phyloP scores from a whole-genome alignment of 2,329 filamentous ascomycete species.

The Penicillium sp. region DNA sequence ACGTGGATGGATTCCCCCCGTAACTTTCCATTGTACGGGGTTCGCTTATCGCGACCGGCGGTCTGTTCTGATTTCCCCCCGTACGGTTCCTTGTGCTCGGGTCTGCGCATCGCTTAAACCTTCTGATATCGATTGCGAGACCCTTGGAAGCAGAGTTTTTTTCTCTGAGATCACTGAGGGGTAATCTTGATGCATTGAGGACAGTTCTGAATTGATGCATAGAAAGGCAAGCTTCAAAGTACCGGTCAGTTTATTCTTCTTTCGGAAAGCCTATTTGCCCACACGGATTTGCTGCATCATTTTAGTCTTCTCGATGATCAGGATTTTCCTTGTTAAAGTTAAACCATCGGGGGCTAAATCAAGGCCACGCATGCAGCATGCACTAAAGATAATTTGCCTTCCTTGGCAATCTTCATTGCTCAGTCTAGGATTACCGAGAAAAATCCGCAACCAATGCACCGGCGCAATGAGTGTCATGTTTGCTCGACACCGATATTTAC shows the following conservation, averaged over 20 bases:
- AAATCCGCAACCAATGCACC: not conserved
- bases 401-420: not conserved
- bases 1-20: constrained; percentile 13
- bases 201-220: too few relatives aligned
- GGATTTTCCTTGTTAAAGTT: not conserved
- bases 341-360: not conserved
- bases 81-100: not conserved
- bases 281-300: not conserved
- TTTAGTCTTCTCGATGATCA: not conserved
- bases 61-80: constrained; percentile 4
- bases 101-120: not conserved
- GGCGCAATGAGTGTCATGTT: not conserved
- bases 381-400: not conserved
- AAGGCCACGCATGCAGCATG: not conserved
- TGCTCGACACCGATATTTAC: not conserved
- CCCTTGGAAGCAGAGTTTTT: not conserved
- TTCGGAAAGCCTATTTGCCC: not conserved
- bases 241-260: not conserved
- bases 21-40: constrained; percentile 23
- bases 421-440: not conserved
- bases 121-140: not conserved
- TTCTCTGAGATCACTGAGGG: not conserved
- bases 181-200: not conserved
- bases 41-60: constrained; percentile 18
- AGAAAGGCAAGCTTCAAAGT: not conserved